These are phyloP conservation scores for Chionographis japonica DNA, from an alignment of 106 monocot genomes.

Conservation along the genomic window DNA sequence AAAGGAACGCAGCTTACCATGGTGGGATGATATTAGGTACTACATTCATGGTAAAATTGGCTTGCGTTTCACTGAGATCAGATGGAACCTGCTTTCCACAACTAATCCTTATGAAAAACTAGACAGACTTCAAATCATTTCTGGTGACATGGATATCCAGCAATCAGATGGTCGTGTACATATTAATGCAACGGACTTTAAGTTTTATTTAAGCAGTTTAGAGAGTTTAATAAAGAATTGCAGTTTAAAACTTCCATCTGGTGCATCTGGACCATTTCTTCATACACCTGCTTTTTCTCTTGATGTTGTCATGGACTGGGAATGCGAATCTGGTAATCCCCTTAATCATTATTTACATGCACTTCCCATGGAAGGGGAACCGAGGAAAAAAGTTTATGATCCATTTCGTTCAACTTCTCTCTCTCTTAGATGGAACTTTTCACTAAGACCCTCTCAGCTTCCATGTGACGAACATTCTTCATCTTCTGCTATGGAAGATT, in stretches of 20 bases:
- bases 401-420: conserved; percentile 85
- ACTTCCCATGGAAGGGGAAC: conserved; percentile 62
- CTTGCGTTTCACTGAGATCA: conserved; percentile 50
- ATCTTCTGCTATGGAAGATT: conserved; percentile 12
- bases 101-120: conserved; percentile 81
- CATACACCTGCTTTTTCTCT: conserved; percentile 57
- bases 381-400: conserved; percentile 67
- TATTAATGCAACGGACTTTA: conserved; percentile 67
- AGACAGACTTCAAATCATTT: conserved; percentile 70
- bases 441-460: conserved; percentile 40
- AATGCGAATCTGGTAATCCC: conserved; percentile 77
- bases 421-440: conserved; percentile 76
- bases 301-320: conserved; percentile 80
- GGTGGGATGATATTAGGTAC: conserved; percentile 93
- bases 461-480: conserved; percentile 19
- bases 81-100: conserved; percentile 67
- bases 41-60: conserved; percentile 81
- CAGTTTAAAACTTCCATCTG: conserved; percentile 44
- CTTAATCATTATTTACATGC: conserved; percentile 91
- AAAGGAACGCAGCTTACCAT: conserved; percentile 85
- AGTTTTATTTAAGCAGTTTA: conserved; percentile 66
- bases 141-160: conserved; percentile 72
- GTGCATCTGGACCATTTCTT: conserved; percentile 46
- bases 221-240: conserved; percentile 55
- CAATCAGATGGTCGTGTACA: conserved; percentile 70